Percentiles rank a stretch among this genome's conserved stretches.
Evolutionary conservation across 2,329 filamentous ascomycete species (phyloP).

Genomic region (Aspergillus fischeri): DNA sequence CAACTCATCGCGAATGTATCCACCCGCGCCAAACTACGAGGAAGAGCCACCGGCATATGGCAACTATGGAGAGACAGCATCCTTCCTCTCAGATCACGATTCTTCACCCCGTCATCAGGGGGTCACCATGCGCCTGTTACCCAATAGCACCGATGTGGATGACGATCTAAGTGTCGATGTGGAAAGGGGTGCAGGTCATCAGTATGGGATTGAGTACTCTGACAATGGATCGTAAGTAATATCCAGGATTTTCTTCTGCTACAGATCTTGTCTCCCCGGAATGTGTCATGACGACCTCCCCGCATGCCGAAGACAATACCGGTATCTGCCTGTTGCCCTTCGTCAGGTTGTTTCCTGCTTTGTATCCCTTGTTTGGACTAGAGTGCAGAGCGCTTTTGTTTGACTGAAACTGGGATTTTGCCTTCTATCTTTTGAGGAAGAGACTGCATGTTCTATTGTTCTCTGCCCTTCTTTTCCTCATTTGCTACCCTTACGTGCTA

Average conservation of each 20-base stretch:
- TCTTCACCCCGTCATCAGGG: conserved; percentile 30
- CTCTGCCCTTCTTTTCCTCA: background rate
- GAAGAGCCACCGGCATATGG: conserved; percentile 43
- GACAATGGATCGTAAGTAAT: conserved; percentile 38
- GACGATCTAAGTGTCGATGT: conserved; percentile 26
- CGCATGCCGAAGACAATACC: conserved; percentile 11
- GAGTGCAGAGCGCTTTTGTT: background rate
- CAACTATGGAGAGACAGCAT: conserved; percentile 26
- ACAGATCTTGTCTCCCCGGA: conserved; percentile 2
- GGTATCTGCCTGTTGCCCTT: conserved; percentile 1
- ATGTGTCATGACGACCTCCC: background rate
- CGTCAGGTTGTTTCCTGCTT: background rate
- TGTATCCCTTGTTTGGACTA: conserved; percentile 4
- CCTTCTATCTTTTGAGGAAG: background rate
- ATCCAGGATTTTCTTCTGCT: conserved; percentile 23
- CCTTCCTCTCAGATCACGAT: conserved; percentile 28
- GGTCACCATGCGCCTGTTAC: conserved; percentile 44
- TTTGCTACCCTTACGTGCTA: background rate
- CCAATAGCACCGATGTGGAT: conserved; percentile 36
- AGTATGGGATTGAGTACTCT: conserved; percentile 23
- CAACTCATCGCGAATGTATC: conserved; percentile 22
- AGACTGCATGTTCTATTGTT: background rate
- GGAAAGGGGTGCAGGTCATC: conserved; percentile 23
- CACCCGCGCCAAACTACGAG: conserved; percentile 33
- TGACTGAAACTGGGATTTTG: background rate